A percentile compares a stretch with the other conserved stretches of the same genome.
These are phyloP conservation scores for Elsinoe australis DNA, from an alignment of 2,329 filamentous ascomycete species.

Conservation along the genomic window DNA sequence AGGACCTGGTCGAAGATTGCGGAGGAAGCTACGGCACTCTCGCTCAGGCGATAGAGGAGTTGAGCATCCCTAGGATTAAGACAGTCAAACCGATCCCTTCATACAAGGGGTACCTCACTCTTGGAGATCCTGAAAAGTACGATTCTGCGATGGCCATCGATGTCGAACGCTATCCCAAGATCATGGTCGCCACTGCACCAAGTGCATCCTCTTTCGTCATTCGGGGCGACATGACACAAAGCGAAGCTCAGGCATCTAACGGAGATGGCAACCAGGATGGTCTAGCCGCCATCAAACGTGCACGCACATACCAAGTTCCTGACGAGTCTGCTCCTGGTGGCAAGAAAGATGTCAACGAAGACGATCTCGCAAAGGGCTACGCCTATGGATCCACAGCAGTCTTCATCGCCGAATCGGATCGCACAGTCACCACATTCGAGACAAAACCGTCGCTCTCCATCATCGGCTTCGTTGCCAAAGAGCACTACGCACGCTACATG, in stretches of 20 bases:
- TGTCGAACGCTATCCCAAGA: slow-evolving; percentile 85
- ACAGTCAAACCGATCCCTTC: slow-evolving; percentile 64
- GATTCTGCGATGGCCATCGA: slow-evolving; percentile 71
- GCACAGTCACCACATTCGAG: slow-evolving; percentile 80
- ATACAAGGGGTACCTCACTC: slow-evolving; percentile 70
- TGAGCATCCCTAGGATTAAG: slow-evolving; percentile 71
- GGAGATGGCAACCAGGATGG: slow-evolving; percentile 31
- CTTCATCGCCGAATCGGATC: slow-evolving; percentile 76
- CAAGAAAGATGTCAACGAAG: slow-evolving; percentile 72
- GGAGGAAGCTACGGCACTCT: slow-evolving; percentile 74
- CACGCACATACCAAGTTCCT: slow-evolving; percentile 72
- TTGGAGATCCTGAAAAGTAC: slow-evolving; percentile 69
- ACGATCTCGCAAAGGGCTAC: slow-evolving; percentile 85
- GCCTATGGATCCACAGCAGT: slow-evolving; percentile 90
- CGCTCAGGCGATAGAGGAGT: slow-evolving; percentile 72
- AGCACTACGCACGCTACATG: slow-evolving; percentile 71
- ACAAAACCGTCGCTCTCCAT: slow-evolving; percentile 69
- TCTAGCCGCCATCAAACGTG: slow-evolving; percentile 64
- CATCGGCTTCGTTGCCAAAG: slow-evolving; percentile 71
- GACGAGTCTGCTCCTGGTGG: slow-evolving; percentile 67
- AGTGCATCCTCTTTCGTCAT: slow-evolving; percentile 70
- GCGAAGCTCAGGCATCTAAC: slow-evolving; percentile 50
- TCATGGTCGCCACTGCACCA: slow-evolving; percentile 65
- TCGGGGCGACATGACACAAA: slow-evolving; percentile 38
- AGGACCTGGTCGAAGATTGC: slow-evolving; percentile 58